Evolutionary conservation across 1,284 basidiomycete species (phyloP), one percentile per base, ranked within the genome.

Genomic region (Leccinum brunneo-olivaceum): DNA sequence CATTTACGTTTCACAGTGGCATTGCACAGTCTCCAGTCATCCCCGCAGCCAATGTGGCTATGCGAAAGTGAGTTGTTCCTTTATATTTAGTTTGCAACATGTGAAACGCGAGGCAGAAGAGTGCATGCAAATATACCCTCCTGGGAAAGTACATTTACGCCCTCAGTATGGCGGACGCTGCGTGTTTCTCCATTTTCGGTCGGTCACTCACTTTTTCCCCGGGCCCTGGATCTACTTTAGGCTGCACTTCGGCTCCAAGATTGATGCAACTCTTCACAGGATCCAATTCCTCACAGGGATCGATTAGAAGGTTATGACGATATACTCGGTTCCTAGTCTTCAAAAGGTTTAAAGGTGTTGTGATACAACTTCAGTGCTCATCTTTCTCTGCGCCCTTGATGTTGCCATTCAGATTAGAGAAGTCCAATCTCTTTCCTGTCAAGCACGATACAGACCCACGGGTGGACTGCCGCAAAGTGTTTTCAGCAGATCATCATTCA

Each of bases 391-490:
- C 29, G 23, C 9, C 35, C 39, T 42, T 34, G 28, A 57, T 61
- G 56, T 12, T 47, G 1, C 48, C 46, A 29, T 34, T 37, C 44
- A 50, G 16, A 16, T 29, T 6, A 10, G 45, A 49, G 37, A 55
- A 40, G 19, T 30, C 24, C 19, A 49, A 60, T 19, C 9, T 47
- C 24, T 53, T 48, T 11, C 57, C 50, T 32, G 19, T 61, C 28
- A 61, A 44, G 44, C 60, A 48, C 42, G 39, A 28, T 15, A 6
- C 42, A 28, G 8, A 34, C 30, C 50, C 47, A 10, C 48, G 59
- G 32, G 33, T 50, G 27, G 57, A 58, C 47, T 61, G 50, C 19
- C 59, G 55, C 23, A 20, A 6, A 27, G 10, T 61, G 35, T 60
- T 60, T 45, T 28, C 35, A n/a, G 7, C 30, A 18, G 49, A 49